Evolutionary conservation across 768 basidiomycete genomes (phyloP).

Genomic region (Lactarius sanguifluus): DNA sequence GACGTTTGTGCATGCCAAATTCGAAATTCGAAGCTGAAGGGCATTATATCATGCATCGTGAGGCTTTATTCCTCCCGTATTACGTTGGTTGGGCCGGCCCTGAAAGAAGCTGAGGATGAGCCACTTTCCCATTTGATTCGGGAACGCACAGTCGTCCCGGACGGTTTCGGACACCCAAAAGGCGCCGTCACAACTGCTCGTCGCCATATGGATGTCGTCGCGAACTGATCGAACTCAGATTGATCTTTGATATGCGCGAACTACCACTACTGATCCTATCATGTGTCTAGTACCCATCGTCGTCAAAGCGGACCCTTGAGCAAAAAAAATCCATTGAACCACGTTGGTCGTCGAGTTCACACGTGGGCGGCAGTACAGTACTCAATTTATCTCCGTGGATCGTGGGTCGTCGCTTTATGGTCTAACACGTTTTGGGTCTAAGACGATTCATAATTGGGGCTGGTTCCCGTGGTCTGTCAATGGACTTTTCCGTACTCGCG

Average conservation of each 20-base stretch:
- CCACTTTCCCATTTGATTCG: neutral
- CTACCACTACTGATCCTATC: neutral
- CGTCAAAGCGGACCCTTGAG: too few relatives aligned
- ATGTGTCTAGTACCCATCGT: neutral
- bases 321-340: too few relatives aligned
- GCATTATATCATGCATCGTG: neutral
- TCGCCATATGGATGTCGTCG: neutral
- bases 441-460: too few relatives aligned
- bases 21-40: neutral
- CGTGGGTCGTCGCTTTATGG: too few relatives aligned
- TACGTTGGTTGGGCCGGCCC: neutral
- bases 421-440: too few relatives aligned
- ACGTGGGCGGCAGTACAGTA: too few relatives aligned
- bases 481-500: too few relatives aligned
- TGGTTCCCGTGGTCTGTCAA: too few relatives aligned
- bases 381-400: too few relatives aligned
- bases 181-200: neutral
- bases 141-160: neutral
- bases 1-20: constrained; percentile 6
- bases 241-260: neutral
- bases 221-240: neutral
- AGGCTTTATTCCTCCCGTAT: neutral
- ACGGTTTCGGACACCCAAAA: neutral
- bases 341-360: too few relatives aligned
- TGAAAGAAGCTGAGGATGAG: neutral